Evolutionary conservation across 495 filamentous ascomycete genomes (phyloP), one percentile per base, ranked within the genome.

Genomic region (Parathielavia appendiculata): DNA sequence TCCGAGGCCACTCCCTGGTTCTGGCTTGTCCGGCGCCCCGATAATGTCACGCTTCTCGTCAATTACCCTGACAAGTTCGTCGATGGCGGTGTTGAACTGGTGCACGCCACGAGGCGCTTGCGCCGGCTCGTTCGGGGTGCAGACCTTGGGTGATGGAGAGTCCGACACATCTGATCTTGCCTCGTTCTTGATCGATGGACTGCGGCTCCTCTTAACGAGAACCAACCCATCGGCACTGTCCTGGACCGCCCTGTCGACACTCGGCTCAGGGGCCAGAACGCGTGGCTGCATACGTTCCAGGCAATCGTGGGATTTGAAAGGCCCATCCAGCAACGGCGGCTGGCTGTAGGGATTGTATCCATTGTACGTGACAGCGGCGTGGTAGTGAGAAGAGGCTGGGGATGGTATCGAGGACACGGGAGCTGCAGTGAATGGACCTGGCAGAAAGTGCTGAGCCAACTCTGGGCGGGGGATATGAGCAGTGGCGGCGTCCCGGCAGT

Each of bases 11-110:
- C 50, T 48, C 19, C 52, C 54, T 1, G 10, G 10, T 23, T 64
- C 59, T 0, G 32, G 51, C 5, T 56, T 54, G 36, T 63, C 60
- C 19, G 47, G 22, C 1, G 50, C 23, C 3, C 30, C 50, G 12
- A 68, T 60, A 14, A 74, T 68, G 51, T 81, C 73, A 38, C 73
- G 63, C 61, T 89, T 90, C 26, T 87, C 76, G 69, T 97, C 91
- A 44, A 97, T 95, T 7, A 88, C 82, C 71, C 89, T 92, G 90
- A 96, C 93, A 40, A 97, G 71, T n/a, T 84, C 83, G 68, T 97
- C 92, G 45, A 97, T 85, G 51, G 88, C 83, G 1, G 91, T 97
- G 34, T 83, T 81, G 72, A 92, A 93, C 46, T 83, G 76, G 39
- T 55, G 45, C 46, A 83, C 66, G 19, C 26, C 26, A 30, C 85